phyloP scores from a whole-genome alignment of 495 filamentous ascomycete species.

The Podospora anserina region DNA sequence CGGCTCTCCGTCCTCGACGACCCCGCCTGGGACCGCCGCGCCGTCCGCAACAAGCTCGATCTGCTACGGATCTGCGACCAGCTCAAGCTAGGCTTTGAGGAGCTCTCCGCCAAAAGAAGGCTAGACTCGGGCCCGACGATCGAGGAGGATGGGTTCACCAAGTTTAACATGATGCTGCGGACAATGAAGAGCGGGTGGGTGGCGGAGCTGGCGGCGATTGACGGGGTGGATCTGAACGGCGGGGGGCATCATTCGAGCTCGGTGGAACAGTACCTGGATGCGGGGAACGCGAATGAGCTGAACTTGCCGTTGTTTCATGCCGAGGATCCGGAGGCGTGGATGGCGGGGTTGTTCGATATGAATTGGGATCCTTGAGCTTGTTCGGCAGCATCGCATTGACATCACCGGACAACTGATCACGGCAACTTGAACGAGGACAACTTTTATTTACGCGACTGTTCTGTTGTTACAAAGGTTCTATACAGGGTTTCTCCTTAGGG shows the following conservation, averaged over 20 bases:
- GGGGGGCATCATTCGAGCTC: not conserved
- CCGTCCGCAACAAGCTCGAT: slow-evolving; percentile 31
- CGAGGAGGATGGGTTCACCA: slow-evolving; percentile 26
- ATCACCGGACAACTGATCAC: not conserved
- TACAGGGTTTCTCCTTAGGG: slow-evolving; percentile 8
- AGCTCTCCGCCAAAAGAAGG: slow-evolving; percentile 15
- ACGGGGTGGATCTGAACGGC: not conserved
- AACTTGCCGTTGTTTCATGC: slow-evolving; percentile 17
- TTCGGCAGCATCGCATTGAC: not conserved
- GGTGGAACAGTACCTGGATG: slow-evolving; percentile 8
- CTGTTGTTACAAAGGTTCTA: not conserved
- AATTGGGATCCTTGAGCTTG: slow-evolving; percentile 22
- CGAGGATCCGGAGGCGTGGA: slow-evolving; percentile 26
- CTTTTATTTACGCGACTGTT: not conserved
- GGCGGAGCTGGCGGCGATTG: slow-evolving; percentile 12
- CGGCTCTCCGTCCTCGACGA: slow-evolving; percentile 35
- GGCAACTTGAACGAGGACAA: not conserved
- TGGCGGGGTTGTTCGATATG: slow-evolving; percentile 29
- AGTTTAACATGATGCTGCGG: slow-evolving; percentile 19
- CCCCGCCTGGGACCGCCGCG: slow-evolving; percentile 35
- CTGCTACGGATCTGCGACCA: slow-evolving; percentile 32
- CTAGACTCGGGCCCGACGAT: slow-evolving; percentile 11
- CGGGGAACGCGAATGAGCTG: slow-evolving; percentile 10
- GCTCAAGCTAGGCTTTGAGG: slow-evolving; percentile 24
- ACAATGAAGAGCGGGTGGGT: slow-evolving; percentile 22